Evolutionary conservation across 2,329 filamentous ascomycete genomes (phyloP).

Genomic region (Venturia nashicola): DNA sequence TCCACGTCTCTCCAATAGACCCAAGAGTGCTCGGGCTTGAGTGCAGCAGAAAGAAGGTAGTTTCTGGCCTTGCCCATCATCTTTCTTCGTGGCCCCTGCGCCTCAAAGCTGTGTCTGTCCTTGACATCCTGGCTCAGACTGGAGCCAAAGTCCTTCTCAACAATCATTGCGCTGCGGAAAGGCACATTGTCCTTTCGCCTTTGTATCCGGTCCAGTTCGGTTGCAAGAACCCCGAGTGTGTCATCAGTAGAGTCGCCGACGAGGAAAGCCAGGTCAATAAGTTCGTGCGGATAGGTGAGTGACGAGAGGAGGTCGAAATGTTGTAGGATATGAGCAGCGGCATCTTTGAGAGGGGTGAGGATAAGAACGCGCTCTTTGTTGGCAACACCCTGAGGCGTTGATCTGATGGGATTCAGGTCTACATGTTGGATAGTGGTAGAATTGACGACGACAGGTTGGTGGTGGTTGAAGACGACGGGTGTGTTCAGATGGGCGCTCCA

Average conservation of each 20-base stretch:
- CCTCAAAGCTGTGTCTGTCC: conserved; percentile 73
- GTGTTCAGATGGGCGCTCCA: conserved; percentile 87
- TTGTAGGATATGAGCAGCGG: conserved; percentile 66
- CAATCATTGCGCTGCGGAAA: conserved; percentile 72
- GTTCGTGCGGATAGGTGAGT: conserved; percentile 83
- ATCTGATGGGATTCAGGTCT: conserved; percentile 74
- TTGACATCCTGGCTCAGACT: conserved; percentile 66
- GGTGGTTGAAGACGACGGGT: conserved; percentile 92
- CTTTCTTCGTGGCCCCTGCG: conserved; percentile 82
- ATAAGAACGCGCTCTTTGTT: conserved; percentile 86
- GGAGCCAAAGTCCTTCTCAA: conserved; percentile 84
- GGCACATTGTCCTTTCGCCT: conserved; percentile 63
- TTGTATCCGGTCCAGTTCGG: conserved; percentile 81
- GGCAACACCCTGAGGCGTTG: conserved; percentile 62
- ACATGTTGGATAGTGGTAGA: conserved; percentile 64
- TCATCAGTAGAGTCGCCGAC: conserved; percentile 88
- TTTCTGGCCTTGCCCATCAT: conserved; percentile 84
- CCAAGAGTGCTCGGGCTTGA: conserved; percentile 95
- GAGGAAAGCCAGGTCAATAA: conserved; percentile 91
- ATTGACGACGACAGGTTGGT: conserved; percentile 77
- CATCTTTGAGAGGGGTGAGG: conserved; percentile 85
- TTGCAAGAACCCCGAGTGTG: conserved; percentile 72
- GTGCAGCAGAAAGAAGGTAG: conserved; percentile 69
- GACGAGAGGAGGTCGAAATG: conserved; percentile 89
- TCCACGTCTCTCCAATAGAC: conserved; percentile 98